Evolutionary conservation across 176 grass and related monocot species (phyloP), one percentile per base, ranked within the genome.

Genomic region (Cenchrus fungigraminus): DNA sequence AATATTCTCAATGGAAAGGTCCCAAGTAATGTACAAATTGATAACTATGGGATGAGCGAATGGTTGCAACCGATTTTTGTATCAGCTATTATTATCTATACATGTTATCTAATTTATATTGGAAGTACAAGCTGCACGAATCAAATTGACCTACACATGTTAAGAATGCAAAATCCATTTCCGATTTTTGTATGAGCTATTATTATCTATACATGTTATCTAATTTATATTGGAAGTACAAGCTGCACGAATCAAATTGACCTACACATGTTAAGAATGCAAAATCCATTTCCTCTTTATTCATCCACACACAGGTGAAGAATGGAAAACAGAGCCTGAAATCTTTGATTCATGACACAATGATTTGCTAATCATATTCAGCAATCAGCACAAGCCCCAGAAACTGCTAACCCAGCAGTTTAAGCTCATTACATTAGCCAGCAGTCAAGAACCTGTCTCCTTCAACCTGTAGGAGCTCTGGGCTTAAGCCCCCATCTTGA

Each of bases 401-500:
- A 43, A 50, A 50, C 50, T 25, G 47, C 29, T 49, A 50, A 34
- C 22, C 59, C 53, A 53, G 59, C 14, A 85, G 62, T 61, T 80
- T 61, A 66, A 31, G 77, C 51, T 53, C 85, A 62, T 68, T 37
- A 74, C 68, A 86, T 8, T 61, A 51, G 14, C 65, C 51, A 51
- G 49, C 25, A 79, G 47, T 32, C 63, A 49, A 51, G 34, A 82
- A 57, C 9, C 65, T 13, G 19, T 34, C 31, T 22, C 71, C 44
- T 74, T 29, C 20, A 49, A 74, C 56, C 19, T 16, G 20, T 28
- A 65, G 72, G 25, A 71, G 40, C 28, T 51, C 20, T 57, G 68
- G 19, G n/a, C 17, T 74, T 64, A 87, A 59, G 71, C 69, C 43
- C 68, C 56, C 45, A 74, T 25, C 50, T 68, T 63, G 10, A 67